Conservation (phyloP, 805 yeast genomes). For the Monosporozyma servazzii region DNA sequence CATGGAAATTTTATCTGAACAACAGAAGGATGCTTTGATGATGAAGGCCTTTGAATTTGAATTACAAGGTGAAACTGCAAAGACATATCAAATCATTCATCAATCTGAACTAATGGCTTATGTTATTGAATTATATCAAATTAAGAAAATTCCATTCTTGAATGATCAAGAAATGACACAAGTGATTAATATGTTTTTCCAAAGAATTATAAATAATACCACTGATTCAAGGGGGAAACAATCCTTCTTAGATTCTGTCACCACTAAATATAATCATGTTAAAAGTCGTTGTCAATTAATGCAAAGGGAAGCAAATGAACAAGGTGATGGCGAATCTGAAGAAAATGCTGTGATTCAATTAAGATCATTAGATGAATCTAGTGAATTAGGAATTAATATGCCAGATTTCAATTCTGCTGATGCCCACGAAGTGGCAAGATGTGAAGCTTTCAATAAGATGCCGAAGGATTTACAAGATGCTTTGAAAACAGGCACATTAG, state of each 20-base stretch:
- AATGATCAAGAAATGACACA: constrained; percentile 29
- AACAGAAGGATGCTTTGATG: constrained; percentile 83
- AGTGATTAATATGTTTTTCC: constrained; percentile 59
- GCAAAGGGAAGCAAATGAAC: constrained; percentile 35
- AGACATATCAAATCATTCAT: constrained; percentile 62
- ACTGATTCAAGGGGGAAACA: constrained; percentile 48
- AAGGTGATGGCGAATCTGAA: constrained; percentile 20
- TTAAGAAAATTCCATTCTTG: constrained; percentile 28
- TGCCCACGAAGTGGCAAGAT: constrained; percentile 34
- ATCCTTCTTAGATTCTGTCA: constrained; percentile 67
- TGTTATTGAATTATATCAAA: constrained; percentile 35
- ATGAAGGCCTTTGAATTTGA: constrained; percentile 88
- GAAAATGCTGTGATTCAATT: constrained; percentile 81
- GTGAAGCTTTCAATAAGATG: constrained; percentile 47
- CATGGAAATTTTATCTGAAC: constrained; percentile 63
- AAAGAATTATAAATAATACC: constrained; percentile 39
- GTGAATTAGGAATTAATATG: constrained; percentile 59
- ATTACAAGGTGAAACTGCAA: constrained; percentile 37
- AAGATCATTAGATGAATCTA: constrained; percentile 76
- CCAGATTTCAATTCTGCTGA: constrained; percentile 51
- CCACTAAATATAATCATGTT: constrained; percentile 67
- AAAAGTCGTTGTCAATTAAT: constrained; percentile 63
- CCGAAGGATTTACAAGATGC: constrained; percentile 65
- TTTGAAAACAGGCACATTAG: constrained; percentile 58
- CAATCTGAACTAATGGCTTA: constrained; percentile 78